These are phyloP conservation scores for Pyrenula aspistea DNA, from an alignment of 495 filamentous ascomycete genomes.

Conservation along the genomic window DNA sequence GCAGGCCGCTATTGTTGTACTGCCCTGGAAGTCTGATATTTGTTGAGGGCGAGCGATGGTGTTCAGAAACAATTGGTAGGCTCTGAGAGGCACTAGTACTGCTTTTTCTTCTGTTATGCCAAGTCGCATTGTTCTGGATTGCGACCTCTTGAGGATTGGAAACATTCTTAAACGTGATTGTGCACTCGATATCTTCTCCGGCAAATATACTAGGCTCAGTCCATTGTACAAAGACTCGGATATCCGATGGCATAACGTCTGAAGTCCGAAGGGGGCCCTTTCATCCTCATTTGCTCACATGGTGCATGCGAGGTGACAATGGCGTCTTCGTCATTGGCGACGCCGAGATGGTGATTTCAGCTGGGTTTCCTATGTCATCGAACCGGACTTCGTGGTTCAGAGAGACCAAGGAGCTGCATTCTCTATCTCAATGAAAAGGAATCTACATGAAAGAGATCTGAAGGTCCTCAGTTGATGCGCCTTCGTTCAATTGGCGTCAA, in stretches of 20 bases:
- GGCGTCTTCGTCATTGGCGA: background rate
- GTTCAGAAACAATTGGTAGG: background rate
- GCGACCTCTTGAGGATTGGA: conserved; percentile 16
- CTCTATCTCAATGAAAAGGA: no score
- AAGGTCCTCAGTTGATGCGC: no score
- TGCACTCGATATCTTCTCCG: conserved; percentile 87
- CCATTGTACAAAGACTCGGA: conserved; percentile 91
- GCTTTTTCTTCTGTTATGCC: background rate
- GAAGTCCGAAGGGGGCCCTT: background rate
- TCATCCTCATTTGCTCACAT: background rate
- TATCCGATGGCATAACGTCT: conserved; percentile 42
- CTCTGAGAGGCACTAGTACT: background rate
- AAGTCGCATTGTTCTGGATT: background rate
- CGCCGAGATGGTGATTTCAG: background rate
- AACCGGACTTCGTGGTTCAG: no score
- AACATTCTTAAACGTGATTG: conserved; percentile 91
- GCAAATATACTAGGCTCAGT: conserved; percentile 85
- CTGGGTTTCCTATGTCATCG: no score
- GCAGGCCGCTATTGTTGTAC: conserved; percentile 23
- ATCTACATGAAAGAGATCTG: no score
- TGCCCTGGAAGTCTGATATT: background rate
- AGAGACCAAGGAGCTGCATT: no score
- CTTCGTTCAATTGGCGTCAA: no score
- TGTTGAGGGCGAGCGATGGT: background rate
- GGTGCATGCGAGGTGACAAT: background rate